Base-by-base conservation (phyloP, 495 filamentous ascomycete genomes). In the Parathielavia hyrcaniae region DNA sequence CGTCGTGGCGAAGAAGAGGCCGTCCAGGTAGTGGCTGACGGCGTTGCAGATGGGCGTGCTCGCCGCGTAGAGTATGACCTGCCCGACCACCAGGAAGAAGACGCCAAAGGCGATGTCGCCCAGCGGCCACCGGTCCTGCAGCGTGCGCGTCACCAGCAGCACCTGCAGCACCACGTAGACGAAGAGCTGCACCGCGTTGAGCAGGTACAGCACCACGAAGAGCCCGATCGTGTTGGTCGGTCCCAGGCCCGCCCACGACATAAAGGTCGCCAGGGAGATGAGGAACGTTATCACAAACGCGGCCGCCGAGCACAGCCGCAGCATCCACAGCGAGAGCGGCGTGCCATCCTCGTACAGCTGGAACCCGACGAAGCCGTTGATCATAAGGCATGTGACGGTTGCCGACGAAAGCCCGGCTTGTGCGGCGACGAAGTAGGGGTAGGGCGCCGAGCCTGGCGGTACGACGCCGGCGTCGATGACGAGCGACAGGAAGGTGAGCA, bases 311-410 rank as follows among this genome's bases (percentile, higher is more conserved):
- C 79, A 83, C 12, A 88, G 64, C 34, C 95, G 85, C 50, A 99
- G 78, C 56, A 96, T 83, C 93, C 92, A 99, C 32, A 99, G 84
- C 0, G 92, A 97, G 38, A 97, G 79, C 9, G 86, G 85, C 2
- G 93, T 99, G n/a, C 93, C 93, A 69, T 99, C 93, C 72, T 99
- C 93, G 71, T 97, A 99, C 6, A 99, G 81, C 73, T 97, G 95
- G 75, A 97, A 99, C 38, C 93, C 93, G 41, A 99, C 92, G 69
- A 99, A 99, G 32, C 95, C 93, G 70, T 97, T 97, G 78, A 99
- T 88, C 55, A 97, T 75, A 41, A 99, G 78, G 72, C 87, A 95
- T 11, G 88, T 91, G 69, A 90, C 88, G 19, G 93, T 77, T 12
- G 93, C 90, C 17, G 90, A 96, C n/a, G 84, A 76, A 57, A 99